A percentile compares a stretch with the other conserved stretches of the same genome.
Conservation (phyloP, 225 moss, liverwort and hornwort species). For the Physcomitrellopsis africana region DNA sequence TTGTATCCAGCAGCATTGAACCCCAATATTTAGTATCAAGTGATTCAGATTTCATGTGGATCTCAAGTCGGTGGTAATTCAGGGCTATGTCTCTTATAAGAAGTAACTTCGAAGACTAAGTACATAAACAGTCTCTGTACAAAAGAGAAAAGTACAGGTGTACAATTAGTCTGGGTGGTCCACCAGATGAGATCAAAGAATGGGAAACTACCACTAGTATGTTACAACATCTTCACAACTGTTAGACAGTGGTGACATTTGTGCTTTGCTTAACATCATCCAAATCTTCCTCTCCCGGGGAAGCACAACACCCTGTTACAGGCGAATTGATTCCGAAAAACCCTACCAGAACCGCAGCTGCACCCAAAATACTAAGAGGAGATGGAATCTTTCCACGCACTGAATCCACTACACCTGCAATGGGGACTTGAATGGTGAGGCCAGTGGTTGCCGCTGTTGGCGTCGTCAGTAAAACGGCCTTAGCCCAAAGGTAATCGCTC, state of each 20-base stretch:
- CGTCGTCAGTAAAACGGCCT: constrained; percentile 81
- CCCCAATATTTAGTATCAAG: no score
- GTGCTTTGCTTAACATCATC: constrained; percentile 36
- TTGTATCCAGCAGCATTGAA: no score
- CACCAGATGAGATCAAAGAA: constrained; percentile 4
- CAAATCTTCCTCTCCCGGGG: constrained; percentile 25
- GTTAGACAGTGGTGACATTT: constrained; percentile 9
- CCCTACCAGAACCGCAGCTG: constrained; percentile 72
- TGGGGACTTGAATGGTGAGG: constrained; percentile 86
- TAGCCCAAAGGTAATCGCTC: constrained; percentile 96
- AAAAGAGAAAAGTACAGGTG: not conserved
- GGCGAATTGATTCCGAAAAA: constrained; percentile 92
- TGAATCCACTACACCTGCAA: constrained; percentile 78
- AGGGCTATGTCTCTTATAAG: no score
- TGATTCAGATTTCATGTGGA: no score
- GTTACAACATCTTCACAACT: not conserved
- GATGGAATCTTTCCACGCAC: constrained; percentile 68
- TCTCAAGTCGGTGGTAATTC: no score
- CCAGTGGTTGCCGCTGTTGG: constrained; percentile 92
- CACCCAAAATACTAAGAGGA: constrained; percentile 56
- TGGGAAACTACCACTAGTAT: not conserved
- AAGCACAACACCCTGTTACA: constrained; percentile 50
- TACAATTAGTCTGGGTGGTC: not conserved
- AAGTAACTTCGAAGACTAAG: no score
- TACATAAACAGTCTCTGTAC: no score